Percentiles rank a stretch among this genome's conserved stretches.
Conservation (phyloP, 2,329 filamentous ascomycete species). For the Fusarium sp. region DNA sequence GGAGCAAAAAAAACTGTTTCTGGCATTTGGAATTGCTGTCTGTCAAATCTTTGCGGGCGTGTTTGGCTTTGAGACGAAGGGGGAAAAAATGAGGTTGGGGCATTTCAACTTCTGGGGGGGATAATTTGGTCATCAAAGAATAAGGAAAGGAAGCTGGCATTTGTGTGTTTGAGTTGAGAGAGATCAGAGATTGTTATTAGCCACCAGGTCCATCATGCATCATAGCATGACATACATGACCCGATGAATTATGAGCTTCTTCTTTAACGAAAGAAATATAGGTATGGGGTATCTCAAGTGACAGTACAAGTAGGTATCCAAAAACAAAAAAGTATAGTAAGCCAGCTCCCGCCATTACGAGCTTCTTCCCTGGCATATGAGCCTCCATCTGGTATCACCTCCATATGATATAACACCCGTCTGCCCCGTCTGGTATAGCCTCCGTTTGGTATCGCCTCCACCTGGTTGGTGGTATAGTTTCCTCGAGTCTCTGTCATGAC, state of each 20-base stretch:
- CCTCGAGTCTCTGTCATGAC: constrained; percentile 24
- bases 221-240: neutral
- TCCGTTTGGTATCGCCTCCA: neutral
- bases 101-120: neutral
- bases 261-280: constrained; percentile 40
- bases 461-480: neutral
- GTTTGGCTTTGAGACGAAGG: neutral
- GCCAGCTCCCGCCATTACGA: constrained; percentile 36
- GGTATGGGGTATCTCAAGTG: constrained; percentile 45
- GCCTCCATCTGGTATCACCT: constrained; percentile 4
- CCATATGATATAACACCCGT: neutral
- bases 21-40: constrained; percentile 3
- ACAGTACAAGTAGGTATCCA: constrained; percentile 38
- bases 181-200: constrained; percentile 21
- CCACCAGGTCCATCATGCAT: constrained; percentile 22
- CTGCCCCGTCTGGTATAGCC: neutral
- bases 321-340: constrained; percentile 15
- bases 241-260: constrained; percentile 33
- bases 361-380: constrained; percentile 7
- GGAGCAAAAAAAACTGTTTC: neutral
- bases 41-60: neutral
- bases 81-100: neutral
- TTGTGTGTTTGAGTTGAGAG: neutral
- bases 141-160: neutral
- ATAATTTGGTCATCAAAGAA: neutral